Conservation (phyloP, 371 early-diverging fungal species). For the Capniomyces stellatus region DNA sequence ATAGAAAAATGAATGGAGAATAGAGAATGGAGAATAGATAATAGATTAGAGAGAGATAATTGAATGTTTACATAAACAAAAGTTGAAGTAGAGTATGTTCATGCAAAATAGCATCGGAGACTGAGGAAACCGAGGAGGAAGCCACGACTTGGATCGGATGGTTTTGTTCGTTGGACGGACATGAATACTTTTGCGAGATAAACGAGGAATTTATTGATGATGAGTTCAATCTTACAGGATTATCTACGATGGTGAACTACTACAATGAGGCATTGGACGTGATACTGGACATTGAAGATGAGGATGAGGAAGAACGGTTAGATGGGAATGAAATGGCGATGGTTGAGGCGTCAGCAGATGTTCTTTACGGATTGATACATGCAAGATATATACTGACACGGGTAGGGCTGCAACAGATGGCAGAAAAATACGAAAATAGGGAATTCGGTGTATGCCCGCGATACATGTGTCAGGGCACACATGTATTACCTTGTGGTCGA, state of each 20-base stretch:
- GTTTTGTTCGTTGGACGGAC: slow-evolving; percentile 72
- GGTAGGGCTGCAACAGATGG: slow-evolving; percentile 68
- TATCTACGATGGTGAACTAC: slow-evolving; percentile 58
- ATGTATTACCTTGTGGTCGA: slow-evolving; percentile 71
- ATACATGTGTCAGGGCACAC: slow-evolving; percentile 65
- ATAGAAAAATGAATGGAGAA: background rate
- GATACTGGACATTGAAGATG: slow-evolving; percentile 64
- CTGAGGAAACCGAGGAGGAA: background rate
- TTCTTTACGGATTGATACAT: slow-evolving; percentile 84
- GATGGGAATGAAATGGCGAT: slow-evolving; percentile 49
- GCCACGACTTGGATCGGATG: slow-evolving; percentile 59
- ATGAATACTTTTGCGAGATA: slow-evolving; percentile 86
- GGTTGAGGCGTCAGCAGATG: slow-evolving; percentile 58
- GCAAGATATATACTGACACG: slow-evolving; percentile 79
- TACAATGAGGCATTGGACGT: slow-evolving; percentile 74
- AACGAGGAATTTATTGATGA: slow-evolving; percentile 87
- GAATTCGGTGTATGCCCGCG: slow-evolving; percentile 96
- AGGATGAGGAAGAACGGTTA: slow-evolving; percentile 34
- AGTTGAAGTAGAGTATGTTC: no score
- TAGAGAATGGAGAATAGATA: background rate
- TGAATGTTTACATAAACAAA: no score
- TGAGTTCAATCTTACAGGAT: slow-evolving; percentile 86
- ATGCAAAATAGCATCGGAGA: background rate
- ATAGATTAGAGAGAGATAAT: no score
- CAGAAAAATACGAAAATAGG: slow-evolving; percentile 66